These are phyloP conservation scores for Apiospora pterosperma DNA, from an alignment of 2,329 filamentous ascomycete genomes.

Conservation along the genomic window DNA sequence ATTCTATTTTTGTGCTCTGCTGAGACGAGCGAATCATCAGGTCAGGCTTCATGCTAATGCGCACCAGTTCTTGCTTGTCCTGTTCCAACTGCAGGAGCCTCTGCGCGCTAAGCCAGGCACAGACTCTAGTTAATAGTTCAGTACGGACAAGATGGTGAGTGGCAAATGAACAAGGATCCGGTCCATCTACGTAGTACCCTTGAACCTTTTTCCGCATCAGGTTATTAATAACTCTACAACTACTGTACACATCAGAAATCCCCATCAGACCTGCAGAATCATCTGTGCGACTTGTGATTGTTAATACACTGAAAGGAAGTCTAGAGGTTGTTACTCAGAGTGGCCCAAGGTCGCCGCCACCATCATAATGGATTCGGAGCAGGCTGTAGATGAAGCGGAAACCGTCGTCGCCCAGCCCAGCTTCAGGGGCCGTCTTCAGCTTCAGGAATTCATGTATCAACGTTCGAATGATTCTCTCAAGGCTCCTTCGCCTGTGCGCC, in stretches of 20 bases:
- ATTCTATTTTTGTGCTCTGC: background rate
- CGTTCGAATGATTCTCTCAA: background rate
- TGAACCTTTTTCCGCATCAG: background rate
- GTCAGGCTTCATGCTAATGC: background rate
- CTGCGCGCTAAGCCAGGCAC: background rate
- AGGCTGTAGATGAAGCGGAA: background rate
- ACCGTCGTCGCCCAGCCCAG: background rate
- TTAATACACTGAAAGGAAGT: background rate
- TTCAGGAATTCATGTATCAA: constrained; percentile 11
- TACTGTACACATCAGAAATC: background rate
- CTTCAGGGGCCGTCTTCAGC: constrained; percentile 11
- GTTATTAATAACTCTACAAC: background rate
- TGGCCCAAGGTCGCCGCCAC: too few species aligned
- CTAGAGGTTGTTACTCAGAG: background rate
- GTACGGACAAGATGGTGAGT: background rate
- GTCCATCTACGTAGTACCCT: too few species aligned
- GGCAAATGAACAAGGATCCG: background rate
- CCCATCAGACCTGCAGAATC: background rate
- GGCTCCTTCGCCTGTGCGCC: background rate
- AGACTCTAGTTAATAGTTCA: background rate
- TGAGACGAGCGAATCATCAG: background rate
- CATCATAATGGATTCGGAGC: background rate
- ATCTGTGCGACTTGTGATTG: background rate
- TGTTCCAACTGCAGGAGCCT: background rate
- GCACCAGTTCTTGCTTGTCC: too few species aligned